Conservation (phyloP, 2,329 filamentous ascomycete species). For the Aspergillus novofumigatus region DNA sequence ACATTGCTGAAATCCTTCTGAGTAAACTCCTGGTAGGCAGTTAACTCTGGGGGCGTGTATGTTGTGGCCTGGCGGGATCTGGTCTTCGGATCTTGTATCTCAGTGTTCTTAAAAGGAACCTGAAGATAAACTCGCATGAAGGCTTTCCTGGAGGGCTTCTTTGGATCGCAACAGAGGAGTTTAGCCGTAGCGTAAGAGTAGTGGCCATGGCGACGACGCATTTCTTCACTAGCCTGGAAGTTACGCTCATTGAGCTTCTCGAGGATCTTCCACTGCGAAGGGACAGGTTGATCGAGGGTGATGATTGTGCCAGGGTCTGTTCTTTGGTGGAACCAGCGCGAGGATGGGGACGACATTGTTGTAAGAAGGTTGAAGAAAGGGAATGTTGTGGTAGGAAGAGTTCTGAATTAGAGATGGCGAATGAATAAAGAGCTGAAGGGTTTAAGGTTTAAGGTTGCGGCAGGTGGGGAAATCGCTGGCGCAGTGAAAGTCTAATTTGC, state of each 20-base stretch:
- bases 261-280: slow-evolving; percentile 12
- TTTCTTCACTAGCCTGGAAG: slow-evolving; percentile 3
- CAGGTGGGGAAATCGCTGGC: too few species aligned
- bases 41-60: slow-evolving; percentile 6
- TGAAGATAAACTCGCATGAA: slow-evolving; percentile 9
- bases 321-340: slow-evolving; percentile 5
- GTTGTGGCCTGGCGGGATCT: slow-evolving; percentile 10
- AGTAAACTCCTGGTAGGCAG: slow-evolving; percentile 3
- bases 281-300: slow-evolving; percentile 8
- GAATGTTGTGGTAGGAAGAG: too few species aligned
- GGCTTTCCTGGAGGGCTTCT: slow-evolving; percentile 4
- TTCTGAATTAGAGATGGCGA: too few species aligned
- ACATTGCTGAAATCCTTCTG: slow-evolving; percentile 2
- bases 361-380: too few species aligned
- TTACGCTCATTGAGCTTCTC: slow-evolving; percentile 12
- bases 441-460: too few species aligned
- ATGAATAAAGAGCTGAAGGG: too few species aligned
- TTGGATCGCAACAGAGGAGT: slow-evolving; percentile 1
- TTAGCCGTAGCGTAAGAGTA: slow-evolving; percentile 6
- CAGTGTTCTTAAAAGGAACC: slow-evolving; percentile 6
- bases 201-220: neutral
- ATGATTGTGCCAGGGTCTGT: slow-evolving; percentile 8
- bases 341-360: slow-evolving; percentile 6
- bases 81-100: slow-evolving; percentile 7
- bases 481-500: too few species aligned